phyloP scores from a whole-genome alignment of 2,329 filamentous ascomycete genomes.

The Leptodontidium sp. region DNA sequence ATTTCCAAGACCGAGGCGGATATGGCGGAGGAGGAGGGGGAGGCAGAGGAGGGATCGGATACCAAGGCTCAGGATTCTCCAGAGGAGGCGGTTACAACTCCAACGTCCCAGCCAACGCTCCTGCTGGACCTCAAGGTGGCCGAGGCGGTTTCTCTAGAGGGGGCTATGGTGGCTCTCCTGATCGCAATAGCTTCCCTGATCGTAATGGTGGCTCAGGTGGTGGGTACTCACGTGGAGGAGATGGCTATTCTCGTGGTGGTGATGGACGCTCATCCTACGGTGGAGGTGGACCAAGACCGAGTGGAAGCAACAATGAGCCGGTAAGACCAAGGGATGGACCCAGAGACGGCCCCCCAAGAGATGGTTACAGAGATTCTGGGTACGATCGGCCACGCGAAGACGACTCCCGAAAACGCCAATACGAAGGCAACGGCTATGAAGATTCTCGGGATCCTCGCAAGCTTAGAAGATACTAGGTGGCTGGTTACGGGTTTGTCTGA shows the following conservation, averaged over 20 bases:
- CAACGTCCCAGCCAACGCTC: slow-evolving; percentile 65
- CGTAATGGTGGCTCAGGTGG: slow-evolving; percentile 48
- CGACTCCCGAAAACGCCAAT: slow-evolving; percentile 59
- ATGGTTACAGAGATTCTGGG: slow-evolving; percentile 57
- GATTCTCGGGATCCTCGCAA: slow-evolving; percentile 72
- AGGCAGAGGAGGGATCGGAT: slow-evolving; percentile 47
- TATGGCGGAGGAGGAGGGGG: slow-evolving; percentile 45
- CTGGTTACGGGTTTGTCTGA: slow-evolving; percentile 48
- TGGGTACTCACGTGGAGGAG: slow-evolving; percentile 53
- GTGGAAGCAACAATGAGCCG: slow-evolving; percentile 84
- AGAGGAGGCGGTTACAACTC: slow-evolving; percentile 43
- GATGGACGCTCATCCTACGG: slow-evolving; percentile 48
- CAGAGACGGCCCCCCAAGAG: slow-evolving; percentile 49
- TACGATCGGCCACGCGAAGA: slow-evolving; percentile 63
- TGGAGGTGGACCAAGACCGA: slow-evolving; percentile 38
- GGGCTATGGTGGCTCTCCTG: slow-evolving; percentile 43
- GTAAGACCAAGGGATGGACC: slow-evolving; percentile 64
- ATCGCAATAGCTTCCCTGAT: slow-evolving; percentile 47
- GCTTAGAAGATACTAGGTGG: slow-evolving; percentile 67
- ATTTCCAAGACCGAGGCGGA: slow-evolving; percentile 46
- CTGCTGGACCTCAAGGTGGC: slow-evolving; percentile 65
- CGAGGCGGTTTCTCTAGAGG: slow-evolving; percentile 55
- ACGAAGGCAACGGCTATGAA: slow-evolving; percentile 76
- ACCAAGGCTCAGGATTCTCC: slow-evolving; percentile 43
- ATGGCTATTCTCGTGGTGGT: slow-evolving; percentile 47